A percentile compares a stretch with the other conserved stretches of the same genome.
These are phyloP conservation scores for Termitomyces sp. DNA, from an alignment of 1,284 basidiomycete genomes.

Conservation along the genomic window DNA sequence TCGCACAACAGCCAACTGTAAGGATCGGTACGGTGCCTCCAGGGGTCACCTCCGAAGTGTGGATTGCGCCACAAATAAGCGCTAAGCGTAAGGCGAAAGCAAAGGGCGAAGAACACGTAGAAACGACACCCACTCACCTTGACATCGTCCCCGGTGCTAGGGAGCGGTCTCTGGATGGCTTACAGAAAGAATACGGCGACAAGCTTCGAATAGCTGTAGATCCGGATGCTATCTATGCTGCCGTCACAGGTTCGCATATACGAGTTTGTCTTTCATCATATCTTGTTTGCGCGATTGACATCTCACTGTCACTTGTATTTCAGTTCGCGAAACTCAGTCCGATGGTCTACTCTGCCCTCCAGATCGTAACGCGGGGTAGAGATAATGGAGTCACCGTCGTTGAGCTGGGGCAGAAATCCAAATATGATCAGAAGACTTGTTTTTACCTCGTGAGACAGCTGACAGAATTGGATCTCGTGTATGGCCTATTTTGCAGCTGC, in stretches of 20 bases:
- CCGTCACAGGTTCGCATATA: conserved; percentile 80
- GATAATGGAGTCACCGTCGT: conserved; percentile 75
- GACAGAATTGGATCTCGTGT: conserved; percentile 70
- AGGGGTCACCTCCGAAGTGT: conserved; percentile 58
- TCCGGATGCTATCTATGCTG: conserved; percentile 66
- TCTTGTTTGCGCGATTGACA: not conserved
- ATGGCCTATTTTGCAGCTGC: conserved; percentile 24
- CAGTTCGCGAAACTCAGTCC: conserved; percentile 76
- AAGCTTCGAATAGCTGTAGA: conserved; percentile 71
- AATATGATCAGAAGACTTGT: conserved; percentile 86
- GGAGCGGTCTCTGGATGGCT: conserved; percentile 44
- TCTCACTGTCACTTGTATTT: conserved; percentile 7
- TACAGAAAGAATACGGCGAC: conserved; percentile 52
- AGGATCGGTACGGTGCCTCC: conserved; percentile 62
- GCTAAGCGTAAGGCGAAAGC: conserved; percentile 57
- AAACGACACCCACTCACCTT: conserved; percentile 40
- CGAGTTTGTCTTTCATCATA: conserved; percentile 44
- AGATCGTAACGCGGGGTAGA: conserved; percentile 76
- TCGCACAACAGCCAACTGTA: conserved; percentile 68
- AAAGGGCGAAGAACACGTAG: conserved; percentile 43
- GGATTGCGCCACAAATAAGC: conserved; percentile 67
- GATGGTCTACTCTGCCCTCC: conserved; percentile 83
- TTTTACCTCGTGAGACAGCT: conserved; percentile 80
- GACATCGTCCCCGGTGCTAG: conserved; percentile 50
- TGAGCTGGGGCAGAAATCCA: conserved; percentile 71